These are phyloP conservation scores for Aquilaria agallochum DNA, from an alignment of 441 rosid species.

Conservation along the genomic window DNA sequence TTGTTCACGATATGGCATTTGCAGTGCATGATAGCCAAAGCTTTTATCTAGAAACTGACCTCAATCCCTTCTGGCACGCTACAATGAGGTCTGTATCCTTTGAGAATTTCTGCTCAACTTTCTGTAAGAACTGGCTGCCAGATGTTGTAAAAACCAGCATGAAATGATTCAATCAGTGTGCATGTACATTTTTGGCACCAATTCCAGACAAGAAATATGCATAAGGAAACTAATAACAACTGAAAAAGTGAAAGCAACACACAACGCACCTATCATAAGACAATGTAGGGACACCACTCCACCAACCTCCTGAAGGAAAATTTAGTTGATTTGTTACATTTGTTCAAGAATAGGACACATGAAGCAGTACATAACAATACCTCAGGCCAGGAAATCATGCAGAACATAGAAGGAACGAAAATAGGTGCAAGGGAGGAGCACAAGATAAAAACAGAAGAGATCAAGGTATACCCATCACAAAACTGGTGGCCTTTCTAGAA, in stretches of 20 bases:
- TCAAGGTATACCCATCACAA: slow-evolving; percentile 69
- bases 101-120: slow-evolving; percentile 73
- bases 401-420: background rate
- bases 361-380: background rate
- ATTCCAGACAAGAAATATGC: slow-evolving; percentile 5
- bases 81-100: slow-evolving; percentile 80
- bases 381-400: slow-evolving; percentile 2
- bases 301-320: slow-evolving; percentile 81
- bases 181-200: background rate
- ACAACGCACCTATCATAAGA: slow-evolving; percentile 59
- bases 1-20: too few species aligned
- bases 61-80: slow-evolving; percentile 94
- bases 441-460: background rate
- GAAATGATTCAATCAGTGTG: slow-evolving; percentile 6
- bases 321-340: slow-evolving; percentile 11
- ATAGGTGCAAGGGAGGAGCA: too few species aligned
- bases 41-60: slow-evolving; percentile 35
- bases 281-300: slow-evolving; percentile 85
- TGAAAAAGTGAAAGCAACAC: slow-evolving; percentile 1
- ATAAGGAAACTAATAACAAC: background rate
- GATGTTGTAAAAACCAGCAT: slow-evolving; percentile 20
- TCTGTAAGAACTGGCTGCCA: slow-evolving; percentile 59
- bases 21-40: background rate
- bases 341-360: background rate
- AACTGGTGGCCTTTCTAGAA: slow-evolving; percentile 60